Base-by-base conservation (phyloP, 768 basidiomycete genomes). In the Imleria badia region DNA sequence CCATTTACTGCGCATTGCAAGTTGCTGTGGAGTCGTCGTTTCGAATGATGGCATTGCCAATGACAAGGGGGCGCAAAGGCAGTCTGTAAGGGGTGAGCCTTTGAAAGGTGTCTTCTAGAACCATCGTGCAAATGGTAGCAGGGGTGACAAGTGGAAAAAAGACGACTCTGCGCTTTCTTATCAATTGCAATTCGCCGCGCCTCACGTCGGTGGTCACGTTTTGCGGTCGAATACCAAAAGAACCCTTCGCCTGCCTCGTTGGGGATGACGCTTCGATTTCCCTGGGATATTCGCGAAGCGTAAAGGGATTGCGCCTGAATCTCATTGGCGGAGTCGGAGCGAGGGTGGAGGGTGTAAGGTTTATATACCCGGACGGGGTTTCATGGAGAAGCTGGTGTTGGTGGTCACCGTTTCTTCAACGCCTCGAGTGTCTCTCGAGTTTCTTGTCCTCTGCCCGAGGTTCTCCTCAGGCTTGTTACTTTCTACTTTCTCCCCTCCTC, bases 321-420 rank as follows among this genome's bases (percentile, higher is more conserved):
- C 45, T 42, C 13, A 56, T 62, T 54, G 59, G 53, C 36, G 56
- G 60, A 55, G 60, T 68, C 56, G 58, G 64, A 66, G 63, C 34
- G 48, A 62, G 44, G 54, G 63, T 60, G 56, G 63, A 54, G 19
- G 45, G 36, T 8, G 52, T n/a, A 11, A 15, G 23, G 52, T 48
- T 45, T 66, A 66, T 66, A 68, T 68, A 56, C 19, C 50, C 41
- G 34, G 50, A 57, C 35, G 52, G 45, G 43, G 34, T n/a, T 57
- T 54, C 49, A 22, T 44, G 26, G 41, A 57, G 38, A 41, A 17
- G 53, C 23, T 17, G n/a, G 17, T 48, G 49, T 29, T n/a, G 26
- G 46, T 45, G 50, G 23, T 51, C 13, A 38, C 40, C 45, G 38
- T 48, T n/a, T 41, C 36, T 44, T 44, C 12, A n/a, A 45, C 22